Evolutionary conservation across 2,329 filamentous ascomycete species (phyloP).

Genomic region (Herpotrichia juniperi): DNA sequence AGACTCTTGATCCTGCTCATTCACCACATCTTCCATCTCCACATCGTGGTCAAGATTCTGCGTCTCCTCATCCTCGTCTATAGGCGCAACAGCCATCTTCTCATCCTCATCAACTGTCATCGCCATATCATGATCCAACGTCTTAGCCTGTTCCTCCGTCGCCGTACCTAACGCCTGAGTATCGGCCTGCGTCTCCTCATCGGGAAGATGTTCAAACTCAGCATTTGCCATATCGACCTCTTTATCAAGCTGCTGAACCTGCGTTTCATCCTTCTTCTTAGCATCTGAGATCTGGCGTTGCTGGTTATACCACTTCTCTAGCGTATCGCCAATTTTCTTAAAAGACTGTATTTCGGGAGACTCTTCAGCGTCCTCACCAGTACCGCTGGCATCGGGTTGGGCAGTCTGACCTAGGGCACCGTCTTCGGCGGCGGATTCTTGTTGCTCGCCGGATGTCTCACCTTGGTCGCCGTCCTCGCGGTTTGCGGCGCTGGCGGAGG

Average conservation of each 20-base stretch:
- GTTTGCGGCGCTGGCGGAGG: slow-evolving; percentile 62
- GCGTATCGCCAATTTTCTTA: slow-evolving; percentile 90
- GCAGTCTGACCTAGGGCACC: slow-evolving; percentile 53
- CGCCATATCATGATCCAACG: slow-evolving; percentile 87
- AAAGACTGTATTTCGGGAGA: slow-evolving; percentile 70
- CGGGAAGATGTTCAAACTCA: slow-evolving; percentile 92
- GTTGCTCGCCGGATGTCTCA: slow-evolving; percentile 67
- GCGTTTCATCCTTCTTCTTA: slow-evolving; percentile 56
- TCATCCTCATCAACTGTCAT: slow-evolving; percentile 69
- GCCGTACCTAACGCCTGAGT: slow-evolving; percentile 90
- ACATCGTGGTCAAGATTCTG: slow-evolving; percentile 52
- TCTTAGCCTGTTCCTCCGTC: slow-evolving; percentile 82
- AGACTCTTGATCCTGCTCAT: slow-evolving; percentile 26
- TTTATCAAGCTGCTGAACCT: slow-evolving; percentile 54
- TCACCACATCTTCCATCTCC: slow-evolving; percentile 51
- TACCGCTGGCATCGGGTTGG: slow-evolving; percentile 42
- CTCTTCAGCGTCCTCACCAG: slow-evolving; percentile 48
- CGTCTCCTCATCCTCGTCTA: slow-evolving; percentile 39
- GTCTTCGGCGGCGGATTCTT: slow-evolving; percentile 68
- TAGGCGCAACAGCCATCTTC: slow-evolving; percentile 38
- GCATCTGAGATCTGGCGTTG: slow-evolving; percentile 74
- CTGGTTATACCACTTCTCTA: slow-evolving; percentile 91
- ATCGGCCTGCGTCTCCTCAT: slow-evolving; percentile 82
- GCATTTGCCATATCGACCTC: slow-evolving; percentile 75
- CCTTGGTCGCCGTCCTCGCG: slow-evolving; percentile 71